Percentiles rank a stretch among this genome's conserved stretches.
phyloP scores from a whole-genome alignment of 768 basidiomycete genomes.

The Russula sp. region DNA sequence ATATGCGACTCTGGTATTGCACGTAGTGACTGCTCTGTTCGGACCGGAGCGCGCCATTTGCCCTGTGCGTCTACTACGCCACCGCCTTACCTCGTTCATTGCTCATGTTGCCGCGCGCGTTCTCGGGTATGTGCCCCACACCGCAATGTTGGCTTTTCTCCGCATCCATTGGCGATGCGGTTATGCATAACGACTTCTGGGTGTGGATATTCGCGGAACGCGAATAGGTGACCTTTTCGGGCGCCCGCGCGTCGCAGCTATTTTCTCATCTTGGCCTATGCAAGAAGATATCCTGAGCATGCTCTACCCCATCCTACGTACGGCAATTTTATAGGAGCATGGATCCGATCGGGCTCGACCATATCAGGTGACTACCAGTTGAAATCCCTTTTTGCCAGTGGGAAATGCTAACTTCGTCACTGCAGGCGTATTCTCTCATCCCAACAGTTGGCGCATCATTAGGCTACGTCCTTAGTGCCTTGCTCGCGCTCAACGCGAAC shows the following conservation, averaged over 20 bases:
- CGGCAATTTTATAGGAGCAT: conserved; percentile 66
- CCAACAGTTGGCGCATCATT: conserved; percentile 63
- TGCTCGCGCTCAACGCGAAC: conserved; percentile 45
- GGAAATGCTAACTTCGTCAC: conserved; percentile 6
- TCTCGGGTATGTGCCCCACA: conserved; percentile 39
- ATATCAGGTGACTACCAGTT: conserved; percentile 65
- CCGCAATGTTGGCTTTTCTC: conserved; percentile 55
- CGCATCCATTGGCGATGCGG: conserved; percentile 32
- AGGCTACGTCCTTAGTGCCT: conserved; percentile 58
- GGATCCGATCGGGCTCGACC: conserved; percentile 93
- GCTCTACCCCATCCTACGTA: conserved; percentile 72
- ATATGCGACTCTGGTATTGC: conserved; percentile 39
- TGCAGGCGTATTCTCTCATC: conserved; percentile 76
- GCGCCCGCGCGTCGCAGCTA: neutral
- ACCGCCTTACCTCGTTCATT: neutral
- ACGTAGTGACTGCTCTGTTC: conserved; percentile 52
- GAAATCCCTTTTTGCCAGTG: neutral
- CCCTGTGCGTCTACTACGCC: conserved; percentile 37
- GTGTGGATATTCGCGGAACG: conserved; percentile 74
- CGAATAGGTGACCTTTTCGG: conserved; percentile 47
- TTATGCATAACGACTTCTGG: conserved; percentile 60
- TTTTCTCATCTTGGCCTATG: conserved; percentile 7
- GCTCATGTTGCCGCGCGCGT: neutral
- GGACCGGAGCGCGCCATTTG: conserved; percentile 72
- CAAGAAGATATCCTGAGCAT: conserved; percentile 62